Conservation (phyloP, 768 basidiomycete species). For the Dacryopinax spathularia region DNA sequence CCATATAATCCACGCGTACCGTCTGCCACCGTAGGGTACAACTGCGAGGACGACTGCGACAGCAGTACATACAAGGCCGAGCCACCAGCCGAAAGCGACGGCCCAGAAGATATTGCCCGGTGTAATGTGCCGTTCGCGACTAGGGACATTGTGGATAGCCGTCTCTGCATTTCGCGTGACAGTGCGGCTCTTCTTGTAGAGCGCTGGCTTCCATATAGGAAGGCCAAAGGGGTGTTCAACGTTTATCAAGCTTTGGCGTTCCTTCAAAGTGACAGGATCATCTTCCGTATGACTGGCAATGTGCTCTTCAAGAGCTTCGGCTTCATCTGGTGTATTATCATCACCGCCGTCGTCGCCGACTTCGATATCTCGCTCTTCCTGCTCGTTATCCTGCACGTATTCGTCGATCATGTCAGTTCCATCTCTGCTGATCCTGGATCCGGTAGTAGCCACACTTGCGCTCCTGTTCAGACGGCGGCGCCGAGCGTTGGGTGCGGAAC, state of each 20-base stretch:
- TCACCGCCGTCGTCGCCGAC: constrained; percentile 18
- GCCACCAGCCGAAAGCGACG: constrained; percentile 85
- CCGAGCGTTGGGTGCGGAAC: neutral
- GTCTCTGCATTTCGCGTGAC: constrained; percentile 93
- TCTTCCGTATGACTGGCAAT: constrained; percentile 31
- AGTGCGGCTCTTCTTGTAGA: constrained; percentile 95
- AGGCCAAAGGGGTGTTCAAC: constrained; percentile 98
- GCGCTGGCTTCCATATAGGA: constrained; percentile 97
- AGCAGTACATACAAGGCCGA: constrained; percentile 54
- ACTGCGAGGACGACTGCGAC: constrained; percentile 54
- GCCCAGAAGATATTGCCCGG: constrained; percentile 94
- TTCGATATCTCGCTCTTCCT: constrained; percentile 14
- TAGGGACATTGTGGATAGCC: constrained; percentile 82
- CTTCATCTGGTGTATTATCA: constrained; percentile 5
- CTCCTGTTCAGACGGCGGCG: neutral
- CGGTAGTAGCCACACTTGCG: constrained; percentile 15
- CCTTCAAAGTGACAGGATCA: constrained; percentile 83
- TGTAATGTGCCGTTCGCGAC: constrained; percentile 81
- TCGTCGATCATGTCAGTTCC: constrained; percentile 13
- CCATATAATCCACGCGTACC: constrained; percentile 72
- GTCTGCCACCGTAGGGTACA: constrained; percentile 66
- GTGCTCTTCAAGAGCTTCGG: constrained; percentile 5
- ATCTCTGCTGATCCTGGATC: constrained; percentile 17
- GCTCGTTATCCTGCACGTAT: constrained; percentile 10
- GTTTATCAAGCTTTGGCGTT: constrained; percentile 95